phyloP scores from a whole-genome alignment of 345 rosid species.

The Eucalyptus lansdowneana region DNA sequence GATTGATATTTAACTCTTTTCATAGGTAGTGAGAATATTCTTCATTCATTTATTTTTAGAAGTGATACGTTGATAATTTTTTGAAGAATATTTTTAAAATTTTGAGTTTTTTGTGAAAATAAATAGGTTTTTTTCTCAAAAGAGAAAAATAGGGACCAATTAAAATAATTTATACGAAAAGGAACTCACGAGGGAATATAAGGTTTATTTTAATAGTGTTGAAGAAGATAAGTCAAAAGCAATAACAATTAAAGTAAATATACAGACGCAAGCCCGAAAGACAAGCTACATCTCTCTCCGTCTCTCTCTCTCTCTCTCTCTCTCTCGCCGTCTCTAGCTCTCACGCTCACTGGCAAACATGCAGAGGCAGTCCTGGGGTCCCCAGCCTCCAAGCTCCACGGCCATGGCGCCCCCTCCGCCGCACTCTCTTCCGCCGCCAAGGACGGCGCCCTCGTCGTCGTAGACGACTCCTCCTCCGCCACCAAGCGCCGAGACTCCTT shows the following conservation, averaged over 20 bases:
- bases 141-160: neutral
- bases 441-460: constrained; percentile 10
- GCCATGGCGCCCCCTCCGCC: constrained; percentile 33
- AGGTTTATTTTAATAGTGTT: neutral
- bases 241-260: neutral
- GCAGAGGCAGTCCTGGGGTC: constrained; percentile 95
- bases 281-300: neutral
- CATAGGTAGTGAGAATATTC: too few species aligned
- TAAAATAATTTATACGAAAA: neutral
- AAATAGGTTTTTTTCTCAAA: neutral
- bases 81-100: rapidly evolving
- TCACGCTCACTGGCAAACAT: constrained; percentile 13
- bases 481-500: constrained; percentile 2
- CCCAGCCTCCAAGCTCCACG: constrained; percentile 54
- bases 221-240: neutral
- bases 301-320: neutral
- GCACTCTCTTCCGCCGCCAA: constrained; percentile 1
- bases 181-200: neutral
- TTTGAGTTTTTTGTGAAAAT: too few species aligned
- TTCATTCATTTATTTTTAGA: too few species aligned
- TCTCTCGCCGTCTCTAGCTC: neutral
- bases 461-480: constrained; percentile 5
- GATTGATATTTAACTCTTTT: too few species aligned
- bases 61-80: rapidly evolving
- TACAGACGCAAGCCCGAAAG: neutral